These are phyloP conservation scores for Backusella macrospora DNA, from an alignment of 192 early-diverging fungal genomes.

Conservation along the genomic window DNA sequence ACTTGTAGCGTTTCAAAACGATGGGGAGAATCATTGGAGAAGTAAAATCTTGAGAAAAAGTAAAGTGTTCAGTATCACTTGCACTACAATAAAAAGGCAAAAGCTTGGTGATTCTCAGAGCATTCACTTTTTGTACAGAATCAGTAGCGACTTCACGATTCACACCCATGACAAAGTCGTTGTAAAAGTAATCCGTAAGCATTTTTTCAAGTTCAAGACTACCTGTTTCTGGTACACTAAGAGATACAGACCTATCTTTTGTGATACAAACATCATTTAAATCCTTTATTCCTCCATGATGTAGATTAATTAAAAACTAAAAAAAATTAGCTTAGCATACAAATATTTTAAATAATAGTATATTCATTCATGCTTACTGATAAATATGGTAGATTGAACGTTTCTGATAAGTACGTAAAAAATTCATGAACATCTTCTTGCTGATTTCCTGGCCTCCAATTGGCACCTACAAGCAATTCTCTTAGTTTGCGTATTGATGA, in stretches of 20 bases:
- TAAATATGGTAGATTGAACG: conserved; percentile 63
- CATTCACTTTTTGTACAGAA: conserved; percentile 52
- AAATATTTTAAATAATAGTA: not conserved
- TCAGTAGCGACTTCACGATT: conserved; percentile 37
- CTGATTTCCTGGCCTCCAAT: conserved; percentile 44
- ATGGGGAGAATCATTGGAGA: conserved; percentile 64
- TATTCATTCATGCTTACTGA: conserved; percentile 45
- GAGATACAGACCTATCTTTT: conserved; percentile 58
- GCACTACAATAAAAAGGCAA: conserved; percentile 68
- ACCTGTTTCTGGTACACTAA: conserved; percentile 12
- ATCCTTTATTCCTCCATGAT: conserved; percentile 63
- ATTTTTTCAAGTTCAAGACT: conserved; percentile 55
- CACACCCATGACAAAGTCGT: conserved; percentile 56
- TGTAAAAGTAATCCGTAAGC: conserved; percentile 63
- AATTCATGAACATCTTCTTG: conserved; percentile 73
- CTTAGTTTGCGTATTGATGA: conserved; percentile 54
- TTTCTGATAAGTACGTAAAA: conserved; percentile 65
- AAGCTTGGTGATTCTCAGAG: conserved; percentile 68
- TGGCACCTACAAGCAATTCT: conserved; percentile 46
- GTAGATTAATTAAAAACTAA: conserved; percentile 53
- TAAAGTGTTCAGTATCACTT: conserved; percentile 53
- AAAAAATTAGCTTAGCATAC: not conserved
- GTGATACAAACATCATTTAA: conserved; percentile 62
- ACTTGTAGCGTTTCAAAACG: conserved; percentile 65
- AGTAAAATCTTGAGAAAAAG: conserved; percentile 46